Percentiles rank a stretch among this genome's conserved stretches.
These are phyloP conservation scores for Striga asiatica DNA, from an alignment of 257 asterid genomes.

Conservation along the genomic window DNA sequence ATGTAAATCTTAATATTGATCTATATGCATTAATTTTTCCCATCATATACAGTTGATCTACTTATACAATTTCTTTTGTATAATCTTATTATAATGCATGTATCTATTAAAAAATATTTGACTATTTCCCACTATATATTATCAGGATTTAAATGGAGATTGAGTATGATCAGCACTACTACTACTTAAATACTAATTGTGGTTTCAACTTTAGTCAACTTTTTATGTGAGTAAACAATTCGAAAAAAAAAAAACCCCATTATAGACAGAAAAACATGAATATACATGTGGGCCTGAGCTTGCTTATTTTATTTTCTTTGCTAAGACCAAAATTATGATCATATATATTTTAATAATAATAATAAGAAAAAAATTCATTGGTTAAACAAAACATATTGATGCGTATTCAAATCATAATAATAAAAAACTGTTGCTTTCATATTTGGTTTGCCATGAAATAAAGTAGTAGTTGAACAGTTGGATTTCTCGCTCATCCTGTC, in stretches of 20 bases:
- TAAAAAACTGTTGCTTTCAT: conserved; percentile 15
- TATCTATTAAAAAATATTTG: not conserved
- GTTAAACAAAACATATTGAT: conserved; percentile 3
- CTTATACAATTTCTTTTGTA: no score
- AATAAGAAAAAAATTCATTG: conserved; percentile 1
- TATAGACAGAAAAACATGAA: conserved; percentile 40
- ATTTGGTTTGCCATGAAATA: conserved; percentile 17
- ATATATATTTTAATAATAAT: not conserved
- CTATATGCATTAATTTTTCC: no score
- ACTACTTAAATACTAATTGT: conserved; percentile 4
- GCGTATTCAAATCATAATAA: conserved; percentile 12
- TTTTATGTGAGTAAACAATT: conserved; percentile 27
- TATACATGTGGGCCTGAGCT: conserved; percentile 37
- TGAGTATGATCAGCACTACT: not conserved
- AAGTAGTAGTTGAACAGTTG: conserved; percentile 27
- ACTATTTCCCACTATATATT: not conserved
- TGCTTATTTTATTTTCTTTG: not conserved
- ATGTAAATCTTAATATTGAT: no score
- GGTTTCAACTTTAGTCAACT: conserved; percentile 28
- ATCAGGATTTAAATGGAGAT: conserved; percentile 8
- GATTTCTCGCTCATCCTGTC: conserved; percentile 30
- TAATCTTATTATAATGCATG: no score
- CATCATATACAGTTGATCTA: no score
- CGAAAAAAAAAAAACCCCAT: conserved; percentile 23
- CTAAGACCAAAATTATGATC: no score